These are phyloP conservation scores for Stephanodiscus triporus DNA, from an alignment of 108 stramenopile species.

Conservation along the genomic window DNA sequence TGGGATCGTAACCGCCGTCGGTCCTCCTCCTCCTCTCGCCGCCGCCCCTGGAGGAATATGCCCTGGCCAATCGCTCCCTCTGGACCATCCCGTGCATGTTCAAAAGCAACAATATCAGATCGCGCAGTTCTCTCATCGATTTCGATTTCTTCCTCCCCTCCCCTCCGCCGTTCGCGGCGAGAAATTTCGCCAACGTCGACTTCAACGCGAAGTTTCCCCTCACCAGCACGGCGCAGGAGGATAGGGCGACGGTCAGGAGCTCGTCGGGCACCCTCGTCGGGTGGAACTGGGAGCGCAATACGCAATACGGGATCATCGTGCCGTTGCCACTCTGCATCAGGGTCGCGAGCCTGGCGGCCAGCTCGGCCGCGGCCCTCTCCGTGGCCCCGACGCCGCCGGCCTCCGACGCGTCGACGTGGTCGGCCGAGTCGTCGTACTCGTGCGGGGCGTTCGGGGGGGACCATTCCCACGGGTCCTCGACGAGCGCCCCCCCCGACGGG, in stretches of 20 bases:
- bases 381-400: slow-evolving; percentile 5
- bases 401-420: slow-evolving; percentile 8
- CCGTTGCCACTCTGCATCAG: slow-evolving; percentile 66
- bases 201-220: slow-evolving; percentile 84
- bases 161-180: slow-evolving; percentile 10
- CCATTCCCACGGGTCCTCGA: slow-evolving; percentile 20
- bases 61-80: slow-evolving; percentile 58
- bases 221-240: slow-evolving; percentile 76
- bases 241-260: slow-evolving; percentile 60
- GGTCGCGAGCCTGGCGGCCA: slow-evolving; percentile 59
- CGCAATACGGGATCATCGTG: slow-evolving; percentile 71
- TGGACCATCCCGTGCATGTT: slow-evolving; percentile 73
- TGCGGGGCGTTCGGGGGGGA: slow-evolving; percentile 1
- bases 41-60: slow-evolving; percentile 21
- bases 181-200: slow-evolving; percentile 51
- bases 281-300: slow-evolving; percentile 63
- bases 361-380: slow-evolving; percentile 39
- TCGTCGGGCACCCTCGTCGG: slow-evolving; percentile 47
- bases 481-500: slow-evolving; percentile 4
- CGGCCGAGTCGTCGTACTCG: not conserved
- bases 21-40: slow-evolving; percentile 2
- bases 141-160: slow-evolving; percentile 9
- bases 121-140: slow-evolving; percentile 58
- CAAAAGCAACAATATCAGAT: slow-evolving; percentile 73
- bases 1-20: slow-evolving; percentile 7